Base-by-base conservation (phyloP, 2,329 filamentous ascomycete genomes). In the Ophiostoma fasciatum region DNA sequence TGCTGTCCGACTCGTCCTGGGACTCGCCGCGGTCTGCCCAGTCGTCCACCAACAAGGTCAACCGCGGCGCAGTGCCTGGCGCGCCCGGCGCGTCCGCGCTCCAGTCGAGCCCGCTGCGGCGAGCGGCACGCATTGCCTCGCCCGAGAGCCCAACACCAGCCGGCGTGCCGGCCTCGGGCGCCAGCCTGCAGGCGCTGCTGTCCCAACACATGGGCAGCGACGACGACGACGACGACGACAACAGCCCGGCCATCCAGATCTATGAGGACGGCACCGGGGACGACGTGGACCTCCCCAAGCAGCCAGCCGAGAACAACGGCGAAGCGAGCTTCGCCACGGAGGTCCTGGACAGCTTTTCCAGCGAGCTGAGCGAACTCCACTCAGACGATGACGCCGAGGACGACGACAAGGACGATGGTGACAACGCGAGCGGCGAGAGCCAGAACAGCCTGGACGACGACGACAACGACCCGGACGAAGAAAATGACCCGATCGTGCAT, bases 401-500 rank as follows among this genome's bases (percentile, higher is more conserved):
- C n/a, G n/a, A n/a, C n/a, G n/a, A n/a, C n/a, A n/a, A n/a, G n/a
- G n/a, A n/a, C n/a, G n/a, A n/a, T n/a, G n/a, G n/a, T n/a, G n/a
- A n/a, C n/a, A n/a, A 82, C 34, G 75, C 18, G 21, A 30, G 93
- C 44, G 76, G 81, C 2, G 62, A 59, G 11, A 60, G 84, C 19
- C 77, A 82, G 31, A 75, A 85, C 14, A 78, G 82, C 34, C 74
- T 93, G 42, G 78, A 80, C 2, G 62, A 85, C 17, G 77, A 82
- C 32, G 75, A 85, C 17, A 78, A 82, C 33, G 76, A 93, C 44
- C 78, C 82, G 1, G 80, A 88, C 48, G 87, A 94, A 61, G 88
- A 96, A 58, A 94, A 94, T 45, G 90, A 96, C 47, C 87, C 87
- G 3, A 76, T 94, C 37, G 66, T 94, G 14, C 82, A 90, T 56